phyloP scores from a whole-genome alignment of 495 filamentous ascomycete genomes.

The Patellaria atrata region DNA sequence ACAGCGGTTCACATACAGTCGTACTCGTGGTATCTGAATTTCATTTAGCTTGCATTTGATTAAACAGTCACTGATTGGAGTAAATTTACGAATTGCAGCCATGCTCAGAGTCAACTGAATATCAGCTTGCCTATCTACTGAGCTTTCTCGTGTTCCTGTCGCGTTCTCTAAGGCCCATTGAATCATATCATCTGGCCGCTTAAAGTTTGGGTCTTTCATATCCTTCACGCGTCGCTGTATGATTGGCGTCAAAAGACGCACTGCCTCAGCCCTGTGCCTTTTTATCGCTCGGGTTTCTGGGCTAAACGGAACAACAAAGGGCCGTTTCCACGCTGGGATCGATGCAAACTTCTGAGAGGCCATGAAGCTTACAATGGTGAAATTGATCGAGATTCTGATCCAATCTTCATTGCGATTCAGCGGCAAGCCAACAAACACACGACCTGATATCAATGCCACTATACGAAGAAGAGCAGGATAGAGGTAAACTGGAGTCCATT shows the following conservation, averaged over 20 bases:
- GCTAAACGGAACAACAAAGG: slow-evolving; percentile 7
- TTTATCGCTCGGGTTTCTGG: slow-evolving; percentile 5
- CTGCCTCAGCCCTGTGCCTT: slow-evolving; percentile 2
- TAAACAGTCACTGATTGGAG: no score
- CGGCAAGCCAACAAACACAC: slow-evolving; percentile 14
- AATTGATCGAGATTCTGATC: slow-evolving; percentile 11
- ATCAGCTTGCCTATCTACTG: slow-evolving; percentile 6
- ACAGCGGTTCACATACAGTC: no score
- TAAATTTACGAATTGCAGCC: slow-evolving; percentile 28
- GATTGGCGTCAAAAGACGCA: slow-evolving; percentile 12
- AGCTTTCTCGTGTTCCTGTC: neutral
- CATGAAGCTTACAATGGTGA: slow-evolving; percentile 14
- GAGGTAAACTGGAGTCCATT: slow-evolving; percentile 12
- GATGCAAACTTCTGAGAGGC: slow-evolving; percentile 1
- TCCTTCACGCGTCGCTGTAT: slow-evolving; percentile 11
- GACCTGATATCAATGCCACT: slow-evolving; percentile 13
- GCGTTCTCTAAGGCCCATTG: slow-evolving; percentile 22
- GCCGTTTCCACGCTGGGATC: slow-evolving; percentile 9
- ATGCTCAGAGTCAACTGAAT: slow-evolving; percentile 19
- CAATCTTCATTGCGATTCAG: slow-evolving; percentile 11
- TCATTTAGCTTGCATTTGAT: no score
- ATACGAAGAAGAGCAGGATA: slow-evolving; percentile 9
- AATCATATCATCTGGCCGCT: slow-evolving; percentile 21
- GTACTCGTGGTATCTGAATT: no score
- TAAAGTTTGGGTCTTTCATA: slow-evolving; percentile 8